Evolutionary conservation across 208 protist species (phyloP).

Genomic region (Crithidia acanthocephali): DNA sequence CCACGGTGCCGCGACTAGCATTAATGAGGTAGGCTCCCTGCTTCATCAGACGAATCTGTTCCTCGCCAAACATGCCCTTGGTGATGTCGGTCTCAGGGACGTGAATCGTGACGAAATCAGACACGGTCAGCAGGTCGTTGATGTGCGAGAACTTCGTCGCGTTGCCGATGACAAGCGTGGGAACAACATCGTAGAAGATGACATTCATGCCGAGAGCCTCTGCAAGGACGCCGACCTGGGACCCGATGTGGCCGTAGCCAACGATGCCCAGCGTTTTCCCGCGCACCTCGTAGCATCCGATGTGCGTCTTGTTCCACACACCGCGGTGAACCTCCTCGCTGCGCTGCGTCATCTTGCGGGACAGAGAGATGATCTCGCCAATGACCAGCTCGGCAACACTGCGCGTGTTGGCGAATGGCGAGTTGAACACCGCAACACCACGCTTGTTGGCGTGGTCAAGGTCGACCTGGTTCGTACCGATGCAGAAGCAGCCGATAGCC

Average conservation of each 20-base stretch:
- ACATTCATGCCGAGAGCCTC: slow-evolving; percentile 94
- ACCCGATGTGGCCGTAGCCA: slow-evolving; percentile 95
- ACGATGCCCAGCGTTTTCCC: slow-evolving; percentile 93
- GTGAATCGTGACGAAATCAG: slow-evolving; percentile 94
- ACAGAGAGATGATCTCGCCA: slow-evolving; percentile 89
- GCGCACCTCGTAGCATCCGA: slow-evolving; percentile 83
- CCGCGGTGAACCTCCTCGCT: slow-evolving; percentile 90
- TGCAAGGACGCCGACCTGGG: slow-evolving; percentile 92
- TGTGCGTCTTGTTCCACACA: slow-evolving; percentile 88
- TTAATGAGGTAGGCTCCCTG: slow-evolving; percentile 88
- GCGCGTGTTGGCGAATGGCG: slow-evolving; percentile 95
- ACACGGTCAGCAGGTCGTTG: slow-evolving; percentile 68
- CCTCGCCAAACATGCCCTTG: slow-evolving; percentile 77
- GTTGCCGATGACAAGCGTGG: slow-evolving; percentile 93
- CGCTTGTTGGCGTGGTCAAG: slow-evolving; percentile 67
- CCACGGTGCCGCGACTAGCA: slow-evolving; percentile 77
- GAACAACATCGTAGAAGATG: slow-evolving; percentile 91
- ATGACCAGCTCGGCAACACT: slow-evolving; percentile 95
- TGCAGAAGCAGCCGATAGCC: slow-evolving; percentile 95
- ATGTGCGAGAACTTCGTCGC: slow-evolving; percentile 61
- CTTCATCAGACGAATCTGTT: slow-evolving; percentile 80
- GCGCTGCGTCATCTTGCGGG: slow-evolving; percentile 87
- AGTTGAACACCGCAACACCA: slow-evolving; percentile 95
- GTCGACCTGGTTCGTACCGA: slow-evolving; percentile 96
- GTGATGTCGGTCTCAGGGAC: slow-evolving; percentile 87